Percentiles rank a stretch among this genome's conserved stretches.
Conservation (phyloP, 345 rosid genomes). For the Sapria himalayana region DNA sequence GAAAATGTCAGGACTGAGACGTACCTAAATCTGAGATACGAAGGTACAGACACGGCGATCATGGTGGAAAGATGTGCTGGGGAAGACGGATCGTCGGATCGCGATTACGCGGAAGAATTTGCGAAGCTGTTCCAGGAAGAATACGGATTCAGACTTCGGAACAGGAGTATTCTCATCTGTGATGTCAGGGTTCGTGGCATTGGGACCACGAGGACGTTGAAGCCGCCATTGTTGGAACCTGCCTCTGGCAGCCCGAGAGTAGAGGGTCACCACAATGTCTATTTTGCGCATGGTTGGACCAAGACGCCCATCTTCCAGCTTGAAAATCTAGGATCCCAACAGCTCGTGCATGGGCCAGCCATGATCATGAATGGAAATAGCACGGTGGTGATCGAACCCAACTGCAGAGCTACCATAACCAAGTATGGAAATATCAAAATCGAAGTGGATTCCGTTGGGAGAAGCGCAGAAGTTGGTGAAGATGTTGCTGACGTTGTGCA, state of each 20-base stretch:
- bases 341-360: slow-evolving; percentile 50
- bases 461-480: slow-evolving; percentile 24
- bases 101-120: slow-evolving; percentile 57
- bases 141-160: slow-evolving; percentile 80
- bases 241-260: slow-evolving; percentile 26
- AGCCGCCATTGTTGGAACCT: slow-evolving; percentile 37
- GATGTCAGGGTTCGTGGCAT: slow-evolving; percentile 87
- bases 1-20: slow-evolving; percentile 51
- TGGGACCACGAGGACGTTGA: slow-evolving; percentile 72
- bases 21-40: slow-evolving; percentile 67
- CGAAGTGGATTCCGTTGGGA: slow-evolving; percentile 27
- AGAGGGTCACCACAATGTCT: slow-evolving; percentile 49
- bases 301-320: slow-evolving; percentile 59
- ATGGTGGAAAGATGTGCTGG: slow-evolving; percentile 49
- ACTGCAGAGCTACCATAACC: slow-evolving; percentile 57
- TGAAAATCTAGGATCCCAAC: slow-evolving; percentile 58
- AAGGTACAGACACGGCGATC: slow-evolving; percentile 93
- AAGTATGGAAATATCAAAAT: slow-evolving; percentile 80
- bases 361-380: slow-evolving; percentile 96
- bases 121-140: slow-evolving; percentile 66
- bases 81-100: slow-evolving; percentile 23
- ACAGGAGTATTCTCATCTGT: slow-evolving; percentile 50
- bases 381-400: slow-evolving; percentile 84
- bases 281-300: slow-evolving; percentile 56
- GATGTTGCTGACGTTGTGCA: slow-evolving; percentile 93